These are phyloP conservation scores for Podospora appendiculata DNA, from an alignment of 495 filamentous ascomycete species.

Conservation along the genomic window DNA sequence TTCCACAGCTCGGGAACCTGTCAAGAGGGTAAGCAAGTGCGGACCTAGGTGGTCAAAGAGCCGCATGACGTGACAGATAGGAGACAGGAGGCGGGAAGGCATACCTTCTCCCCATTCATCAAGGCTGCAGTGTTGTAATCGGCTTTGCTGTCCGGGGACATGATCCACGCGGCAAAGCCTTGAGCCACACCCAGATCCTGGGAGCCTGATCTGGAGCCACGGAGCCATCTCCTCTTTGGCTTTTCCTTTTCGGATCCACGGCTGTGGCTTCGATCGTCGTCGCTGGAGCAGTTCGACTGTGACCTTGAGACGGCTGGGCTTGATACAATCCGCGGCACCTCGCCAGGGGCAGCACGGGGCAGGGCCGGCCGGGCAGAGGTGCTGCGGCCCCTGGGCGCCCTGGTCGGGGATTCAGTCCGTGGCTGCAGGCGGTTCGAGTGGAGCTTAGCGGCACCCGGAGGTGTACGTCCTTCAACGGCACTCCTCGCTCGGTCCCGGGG, in stretches of 20 bases:
- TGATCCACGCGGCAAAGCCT: constrained; percentile 52
- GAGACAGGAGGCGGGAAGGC: neutral
- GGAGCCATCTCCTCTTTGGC: constrained; percentile 35
- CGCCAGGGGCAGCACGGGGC: constrained; percentile 7
- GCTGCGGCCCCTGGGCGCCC: constrained; percentile 26
- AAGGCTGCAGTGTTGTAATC: constrained; percentile 56
- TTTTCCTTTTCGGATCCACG: constrained; percentile 18
- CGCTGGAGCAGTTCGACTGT: constrained; percentile 14
- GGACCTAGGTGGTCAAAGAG: neutral
- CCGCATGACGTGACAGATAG: neutral
- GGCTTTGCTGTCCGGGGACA: constrained; percentile 46
- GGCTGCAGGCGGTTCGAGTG: constrained; percentile 22
- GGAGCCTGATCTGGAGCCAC: constrained; percentile 36
- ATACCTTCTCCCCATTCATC: constrained; percentile 52
- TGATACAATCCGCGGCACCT: constrained; percentile 21
- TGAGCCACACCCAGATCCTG: constrained; percentile 13
- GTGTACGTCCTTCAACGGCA: too few species aligned
- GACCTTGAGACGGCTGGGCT: constrained; percentile 4
- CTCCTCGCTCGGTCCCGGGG: neutral
- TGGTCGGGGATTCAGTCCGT: constrained; percentile 15
- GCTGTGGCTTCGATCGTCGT: constrained; percentile 21
- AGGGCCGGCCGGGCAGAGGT: constrained; percentile 30
- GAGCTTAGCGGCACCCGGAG: constrained; percentile 6
- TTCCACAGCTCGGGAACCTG: constrained; percentile 88
- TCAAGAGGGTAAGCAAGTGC: neutral